Conservation (phyloP, 2,329 filamentous ascomycete species). For the Epichloe sibirici region DNA sequence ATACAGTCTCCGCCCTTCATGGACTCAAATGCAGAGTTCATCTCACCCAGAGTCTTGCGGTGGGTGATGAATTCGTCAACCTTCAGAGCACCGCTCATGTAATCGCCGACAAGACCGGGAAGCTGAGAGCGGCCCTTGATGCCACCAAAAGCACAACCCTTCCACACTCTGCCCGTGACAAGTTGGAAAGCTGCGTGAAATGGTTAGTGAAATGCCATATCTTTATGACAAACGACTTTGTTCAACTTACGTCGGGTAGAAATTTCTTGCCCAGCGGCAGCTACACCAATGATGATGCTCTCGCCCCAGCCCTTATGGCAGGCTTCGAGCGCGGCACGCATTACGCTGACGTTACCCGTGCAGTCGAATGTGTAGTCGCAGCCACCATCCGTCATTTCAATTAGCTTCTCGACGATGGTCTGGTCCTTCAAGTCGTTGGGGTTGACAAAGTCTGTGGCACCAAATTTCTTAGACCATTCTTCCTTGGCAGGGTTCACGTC, state of each 20-base stretch:
- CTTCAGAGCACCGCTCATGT: slow-evolving; percentile 81
- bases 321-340: slow-evolving; percentile 89
- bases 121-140: slow-evolving; percentile 96
- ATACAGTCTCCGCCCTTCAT: slow-evolving; percentile 98
- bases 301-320: slow-evolving; percentile 99
- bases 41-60: slow-evolving; percentile 66
- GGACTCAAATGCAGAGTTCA: slow-evolving; percentile 81
- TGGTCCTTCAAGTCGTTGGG: slow-evolving; percentile 66
- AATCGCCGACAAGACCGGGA: slow-evolving; percentile 75
- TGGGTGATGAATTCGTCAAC: slow-evolving; percentile 99
- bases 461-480: slow-evolving; percentile 86
- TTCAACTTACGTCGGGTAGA: slow-evolving; percentile 68
- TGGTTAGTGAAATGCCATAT: not conserved
- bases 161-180: slow-evolving; percentile 95
- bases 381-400: slow-evolving; percentile 96
- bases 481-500: slow-evolving; percentile 82
- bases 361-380: slow-evolving; percentile 99
- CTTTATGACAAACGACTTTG: not conserved
- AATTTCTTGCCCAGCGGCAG: slow-evolving; percentile 92
- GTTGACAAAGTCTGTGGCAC: slow-evolving; percentile 94
- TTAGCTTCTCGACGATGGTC: slow-evolving; percentile 80
- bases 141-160: slow-evolving; percentile 92
- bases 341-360: slow-evolving; percentile 92
- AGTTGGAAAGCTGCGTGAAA: slow-evolving; percentile 74
- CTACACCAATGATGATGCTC: slow-evolving; percentile 95